Base-by-base conservation (phyloP, 2,329 filamentous ascomycete genomes). In the Metarhizium anisopliae region DNA sequence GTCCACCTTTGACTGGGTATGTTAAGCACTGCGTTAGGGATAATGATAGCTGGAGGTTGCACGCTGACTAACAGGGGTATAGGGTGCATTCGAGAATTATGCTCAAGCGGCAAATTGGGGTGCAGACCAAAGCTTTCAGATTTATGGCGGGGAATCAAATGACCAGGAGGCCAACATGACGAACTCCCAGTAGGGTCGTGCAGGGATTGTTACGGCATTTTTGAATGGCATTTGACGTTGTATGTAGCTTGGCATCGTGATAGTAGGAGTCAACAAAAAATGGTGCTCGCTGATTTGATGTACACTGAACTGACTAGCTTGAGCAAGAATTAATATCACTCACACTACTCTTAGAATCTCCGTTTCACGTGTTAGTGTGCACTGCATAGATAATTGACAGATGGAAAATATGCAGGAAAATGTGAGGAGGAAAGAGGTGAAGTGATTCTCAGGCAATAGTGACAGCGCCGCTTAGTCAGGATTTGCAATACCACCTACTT, bases 1-100 rank as follows among this genome's bases (percentile, higher is more conserved):
- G 52, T 70, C 73, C 47, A 81, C 77, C 51, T 80, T 84, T 64
- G 80, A 84, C 67, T 84, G 81, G 81, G 81, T 83, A 73, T 67
- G 79, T 64, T 32, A 7, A 11, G 3, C 14, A 14, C 20, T 40
- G 6, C 42, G 16, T 18, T 8, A 18, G 42, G 18, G 16, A 29
- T 30, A 49, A 20, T 45, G 42, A 49, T 16, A 30, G 45, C 13
- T 45, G 10, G 4, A 18, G 30, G 5, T 49, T 11, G 30, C 11
- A 6, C 20, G 30, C 4, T 2, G 20, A 49, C 45, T 49, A 16
- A 49, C 45, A 14, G 6, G 45, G 38, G 8, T 35, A 40, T 53
- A 83, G 81, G 76, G 77, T 47, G 76, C 78, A 13, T 78, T 84
- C 51, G 80, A 84, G 58, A 82, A 75, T 53, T 83, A 78, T 58